Evolutionary conservation across 768 basidiomycete genomes (phyloP).

Genomic region (Nidula microcarpa): DNA sequence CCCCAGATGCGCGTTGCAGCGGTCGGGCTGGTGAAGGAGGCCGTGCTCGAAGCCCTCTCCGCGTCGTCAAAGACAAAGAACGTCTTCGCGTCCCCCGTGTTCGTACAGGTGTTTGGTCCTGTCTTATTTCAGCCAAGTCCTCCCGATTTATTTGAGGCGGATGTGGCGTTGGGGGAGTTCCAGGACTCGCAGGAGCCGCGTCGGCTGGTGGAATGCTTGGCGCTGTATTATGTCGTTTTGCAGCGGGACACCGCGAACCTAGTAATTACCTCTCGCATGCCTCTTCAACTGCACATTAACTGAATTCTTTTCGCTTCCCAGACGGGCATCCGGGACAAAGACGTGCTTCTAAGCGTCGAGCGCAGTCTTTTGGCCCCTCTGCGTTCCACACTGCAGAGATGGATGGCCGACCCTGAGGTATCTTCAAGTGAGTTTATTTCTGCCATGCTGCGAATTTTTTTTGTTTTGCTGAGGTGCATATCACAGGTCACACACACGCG

Average conservation of each 20-base stretch:
- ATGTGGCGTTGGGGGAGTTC: slow-evolving; percentile 39
- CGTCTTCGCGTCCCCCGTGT: slow-evolving; percentile 50
- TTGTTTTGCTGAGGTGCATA: neutral
- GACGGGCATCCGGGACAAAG: slow-evolving; percentile 50
- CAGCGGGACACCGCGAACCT: slow-evolving; percentile 53
- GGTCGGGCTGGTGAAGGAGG: slow-evolving; percentile 67
- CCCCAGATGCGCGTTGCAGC: slow-evolving; percentile 71
- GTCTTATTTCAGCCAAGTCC: slow-evolving; percentile 58
- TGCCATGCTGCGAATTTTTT: neutral
- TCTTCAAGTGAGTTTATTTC: slow-evolving; percentile 18
- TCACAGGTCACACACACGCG: slow-evolving; percentile 23
- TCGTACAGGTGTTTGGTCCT: slow-evolving; percentile 58
- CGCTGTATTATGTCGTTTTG: slow-evolving; percentile 65
- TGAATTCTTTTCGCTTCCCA: slow-evolving; percentile 12
- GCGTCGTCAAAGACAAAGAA: slow-evolving; percentile 19
- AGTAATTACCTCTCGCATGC: slow-evolving; percentile 26
- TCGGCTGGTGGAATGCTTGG: slow-evolving; percentile 62
- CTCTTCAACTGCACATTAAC: no score
- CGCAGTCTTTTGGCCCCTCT: slow-evolving; percentile 42
- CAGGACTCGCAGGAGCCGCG: slow-evolving; percentile 54
- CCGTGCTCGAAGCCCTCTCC: slow-evolving; percentile 49
- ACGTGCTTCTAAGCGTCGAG: slow-evolving; percentile 41
- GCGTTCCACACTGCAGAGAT: slow-evolving; percentile 28
- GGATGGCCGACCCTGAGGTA: slow-evolving; percentile 18
- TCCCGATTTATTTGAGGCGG: slow-evolving; percentile 39